Conservation (phyloP, 345 rosid genomes). For the Brassica nigra region DNA sequence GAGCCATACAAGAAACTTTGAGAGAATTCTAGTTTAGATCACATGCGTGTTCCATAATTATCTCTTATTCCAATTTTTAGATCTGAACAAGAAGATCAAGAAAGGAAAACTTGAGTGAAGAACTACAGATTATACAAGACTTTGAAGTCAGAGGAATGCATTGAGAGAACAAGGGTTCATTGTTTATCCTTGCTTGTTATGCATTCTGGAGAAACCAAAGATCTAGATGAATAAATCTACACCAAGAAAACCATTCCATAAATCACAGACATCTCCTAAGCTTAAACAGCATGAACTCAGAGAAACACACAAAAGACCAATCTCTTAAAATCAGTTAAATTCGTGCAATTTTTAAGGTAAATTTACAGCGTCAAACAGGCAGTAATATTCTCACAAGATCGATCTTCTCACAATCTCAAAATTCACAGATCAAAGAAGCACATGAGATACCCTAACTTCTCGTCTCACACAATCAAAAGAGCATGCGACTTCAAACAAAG, state of each 20-base stretch:
- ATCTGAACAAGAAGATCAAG: constrained; percentile 11
- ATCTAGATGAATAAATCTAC: constrained; percentile 6
- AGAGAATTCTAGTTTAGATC: constrained; percentile 8
- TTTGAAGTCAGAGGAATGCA: neutral
- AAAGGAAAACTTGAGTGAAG: neutral
- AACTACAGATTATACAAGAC: neutral
- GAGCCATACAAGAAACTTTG: neutral
- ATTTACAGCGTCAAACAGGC: neutral
- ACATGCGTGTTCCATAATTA: constrained; percentile 13
- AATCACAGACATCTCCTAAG: neutral
- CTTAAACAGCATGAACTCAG: constrained; percentile 6
- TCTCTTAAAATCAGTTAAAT: neutral
- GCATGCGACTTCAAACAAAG: constrained; percentile 23
- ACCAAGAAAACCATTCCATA: neutral
- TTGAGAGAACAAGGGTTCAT: constrained; percentile 22
- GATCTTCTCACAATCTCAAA: neutral
- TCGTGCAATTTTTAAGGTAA: neutral
- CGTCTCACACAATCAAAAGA: constrained; percentile 2
- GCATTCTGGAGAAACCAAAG: constrained; percentile 20
- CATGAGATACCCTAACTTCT: constrained; percentile 38
- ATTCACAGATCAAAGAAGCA: constrained; percentile 9
- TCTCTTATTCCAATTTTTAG: neutral
- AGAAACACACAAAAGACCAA: constrained; percentile 11
- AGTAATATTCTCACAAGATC: neutral
- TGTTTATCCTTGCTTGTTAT: neutral